Base-by-base conservation (phyloP, 208 protist genomes). In the Acanthamoeba royreba region DNA sequence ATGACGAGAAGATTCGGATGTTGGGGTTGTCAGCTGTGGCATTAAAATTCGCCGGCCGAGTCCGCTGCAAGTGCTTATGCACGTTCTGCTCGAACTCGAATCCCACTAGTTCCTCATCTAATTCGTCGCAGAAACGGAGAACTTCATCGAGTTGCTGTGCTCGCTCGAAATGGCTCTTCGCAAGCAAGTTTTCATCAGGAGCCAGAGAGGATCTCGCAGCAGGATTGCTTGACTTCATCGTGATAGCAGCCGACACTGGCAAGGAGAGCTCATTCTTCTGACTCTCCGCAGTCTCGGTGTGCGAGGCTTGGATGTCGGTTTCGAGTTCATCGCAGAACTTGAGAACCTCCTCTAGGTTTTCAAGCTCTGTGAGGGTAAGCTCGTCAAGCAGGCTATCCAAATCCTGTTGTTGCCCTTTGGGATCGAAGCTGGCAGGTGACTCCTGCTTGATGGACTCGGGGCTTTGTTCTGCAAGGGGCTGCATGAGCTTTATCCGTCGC, bases 111-210 rank as follows among this genome's bases (percentile, higher is more conserved):
- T 4, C 43, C 42, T 47, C 74, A 45, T 85, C 74, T 0, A 85
- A 45, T 33, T 85, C 74, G 74, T 85, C 74, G 74, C 74, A 85
- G 74, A 85, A 85, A 28, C 74, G 74, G 25, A 85, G 74, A 22
- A 85, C 74, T 45, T 85, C 74, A 28, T 85, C 74, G n/a, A 85
- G 74, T 40, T 85, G 74, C 74, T 19, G 43, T 45, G 72, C 33
- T 22, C 72, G 72, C 72, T 81, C 72, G 72, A 40, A 45, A 35
- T 69, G 15, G 49, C 83, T 90, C 49, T 90, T 22, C 33, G 33
- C 47, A 19, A 90, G 13, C 31, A 45, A 4, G n/a, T 43, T 28
- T 49, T 77, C 35, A 28, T 77, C 35, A 13, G 15, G 19, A n/a
- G n/a, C n/a, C n/a, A n/a, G n/a, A n/a, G n/a, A n/a, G n/a, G n/a